These are phyloP conservation scores for Seminavis robusta DNA, from an alignment of 108 stramenopile genomes.

Conservation along the genomic window DNA sequence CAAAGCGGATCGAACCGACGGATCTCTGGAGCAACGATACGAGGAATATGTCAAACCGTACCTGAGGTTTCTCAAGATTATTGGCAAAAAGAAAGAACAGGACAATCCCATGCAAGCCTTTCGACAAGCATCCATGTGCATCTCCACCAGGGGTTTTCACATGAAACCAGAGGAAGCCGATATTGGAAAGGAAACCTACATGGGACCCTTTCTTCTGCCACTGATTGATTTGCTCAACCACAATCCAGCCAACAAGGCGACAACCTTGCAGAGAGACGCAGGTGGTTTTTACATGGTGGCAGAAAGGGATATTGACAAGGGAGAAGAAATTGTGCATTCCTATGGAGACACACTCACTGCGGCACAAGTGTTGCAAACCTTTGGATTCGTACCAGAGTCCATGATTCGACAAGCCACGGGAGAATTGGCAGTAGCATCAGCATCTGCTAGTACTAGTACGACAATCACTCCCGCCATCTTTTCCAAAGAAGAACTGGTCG, in stretches of 20 bases:
- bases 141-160: conserved; percentile 83
- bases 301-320: conserved; percentile 56
- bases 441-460: not conserved
- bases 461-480: conserved; percentile 42
- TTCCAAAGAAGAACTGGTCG: conserved; percentile 36
- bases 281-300: conserved; percentile 61
- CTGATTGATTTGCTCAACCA: conserved; percentile 85
- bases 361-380: conserved; percentile 75
- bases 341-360: conserved; percentile 66
- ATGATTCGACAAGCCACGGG: not conserved
- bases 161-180: conserved; percentile 2
- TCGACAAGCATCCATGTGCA: conserved; percentile 53
- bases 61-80: conserved; percentile 22
- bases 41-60: conserved; percentile 49
- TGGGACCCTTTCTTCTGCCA: conserved; percentile 75
- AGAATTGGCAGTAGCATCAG: not conserved
- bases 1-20: conserved; percentile 10
- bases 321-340: conserved; percentile 77
- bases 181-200: conserved; percentile 9
- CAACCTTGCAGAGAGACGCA: conserved; percentile 47
- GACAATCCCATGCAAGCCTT: conserved; percentile 5
- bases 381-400: conserved; percentile 66
- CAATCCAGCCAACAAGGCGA: conserved; percentile 39
- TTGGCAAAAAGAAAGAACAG: conserved; percentile 17
- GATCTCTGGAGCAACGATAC: conserved; percentile 39